Percentiles rank a stretch among this genome's conserved stretches.
These are phyloP conservation scores for Perilla frutescens DNA, from an alignment of 257 asterid genomes.

Conservation along the genomic window DNA sequence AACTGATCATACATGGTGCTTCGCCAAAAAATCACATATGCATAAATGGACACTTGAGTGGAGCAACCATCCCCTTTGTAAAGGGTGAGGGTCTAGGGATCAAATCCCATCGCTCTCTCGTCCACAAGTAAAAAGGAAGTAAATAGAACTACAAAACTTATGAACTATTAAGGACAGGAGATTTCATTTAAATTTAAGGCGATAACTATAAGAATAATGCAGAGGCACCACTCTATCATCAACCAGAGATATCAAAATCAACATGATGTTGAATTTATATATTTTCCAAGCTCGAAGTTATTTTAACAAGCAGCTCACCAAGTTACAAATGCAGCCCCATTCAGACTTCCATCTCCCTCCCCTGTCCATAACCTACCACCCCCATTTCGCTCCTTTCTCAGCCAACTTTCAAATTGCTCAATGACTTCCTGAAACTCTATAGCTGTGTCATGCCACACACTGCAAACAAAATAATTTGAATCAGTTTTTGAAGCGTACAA, in stretches of 20 bases:
- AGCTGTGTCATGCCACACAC: constrained; percentile 99
- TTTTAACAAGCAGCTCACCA: constrained; percentile 58
- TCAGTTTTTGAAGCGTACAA: constrained; percentile 21
- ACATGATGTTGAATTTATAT: neutral
- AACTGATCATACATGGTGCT: too few species aligned
- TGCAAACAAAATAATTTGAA: constrained; percentile 37
- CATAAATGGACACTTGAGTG: too few species aligned
- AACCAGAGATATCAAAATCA: neutral
- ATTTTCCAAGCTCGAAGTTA: neutral
- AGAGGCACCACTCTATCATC: constrained; percentile 1
- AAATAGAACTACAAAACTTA: neutral
- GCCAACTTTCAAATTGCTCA: constrained; percentile 84
- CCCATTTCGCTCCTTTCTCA: constrained; percentile 61
- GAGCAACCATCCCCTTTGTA: too few species aligned
- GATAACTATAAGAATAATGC: neutral
- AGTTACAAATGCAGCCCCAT: constrained; percentile 88
- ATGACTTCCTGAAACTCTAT: constrained; percentile 73
- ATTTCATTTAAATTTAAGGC: neutral
- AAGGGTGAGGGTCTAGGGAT: too few species aligned
- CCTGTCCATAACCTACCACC: constrained; percentile 48
- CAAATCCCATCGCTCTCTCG: neutral
- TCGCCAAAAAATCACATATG: too few species aligned
- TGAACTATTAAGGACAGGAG: neutral
- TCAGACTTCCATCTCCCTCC: constrained; percentile 57
- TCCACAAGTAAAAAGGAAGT: neutral